Evolutionary conservation across 352 stramenopile species (phyloP).

Genomic region (Phytophthora vignae): DNA sequence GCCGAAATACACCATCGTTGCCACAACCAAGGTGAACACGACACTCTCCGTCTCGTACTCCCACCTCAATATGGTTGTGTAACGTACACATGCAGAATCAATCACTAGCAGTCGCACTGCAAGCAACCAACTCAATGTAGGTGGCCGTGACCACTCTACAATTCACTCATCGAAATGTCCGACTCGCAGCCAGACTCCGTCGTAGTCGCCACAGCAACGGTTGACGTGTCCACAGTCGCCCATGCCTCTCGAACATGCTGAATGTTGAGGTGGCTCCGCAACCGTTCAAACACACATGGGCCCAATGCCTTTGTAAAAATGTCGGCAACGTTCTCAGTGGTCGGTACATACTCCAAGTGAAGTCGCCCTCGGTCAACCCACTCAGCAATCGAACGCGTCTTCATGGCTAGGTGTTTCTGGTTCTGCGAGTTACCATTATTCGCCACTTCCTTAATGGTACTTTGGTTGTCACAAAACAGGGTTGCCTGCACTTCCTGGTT

Average conservation of each 20-base stretch:
- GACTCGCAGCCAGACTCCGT: not conserved
- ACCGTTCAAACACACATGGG: not conserved
- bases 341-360: not conserved
- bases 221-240: not conserved
- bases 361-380: not conserved
- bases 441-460: conserved; percentile 1
- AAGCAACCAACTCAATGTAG: too few relatives aligned
- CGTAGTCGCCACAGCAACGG: not conserved
- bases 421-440: conserved; percentile 9
- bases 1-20: too few relatives aligned
- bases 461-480: conserved; percentile 11
- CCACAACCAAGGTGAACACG: too few relatives aligned
- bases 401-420: not conserved
- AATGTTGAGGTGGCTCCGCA: not conserved
- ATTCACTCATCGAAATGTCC: not conserved
- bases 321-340: not conserved
- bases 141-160: not conserved
- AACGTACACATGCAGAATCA: too few relatives aligned
- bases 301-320: not conserved
- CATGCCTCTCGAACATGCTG: not conserved
- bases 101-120: too few relatives aligned
- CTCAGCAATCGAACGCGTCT: not conserved
- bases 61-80: too few relatives aligned
- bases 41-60: too few relatives aligned
- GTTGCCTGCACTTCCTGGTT: not conserved